Evolutionary conservation across 306 rosid species (phyloP).

Genomic region (Sesbania bispinosa): DNA sequence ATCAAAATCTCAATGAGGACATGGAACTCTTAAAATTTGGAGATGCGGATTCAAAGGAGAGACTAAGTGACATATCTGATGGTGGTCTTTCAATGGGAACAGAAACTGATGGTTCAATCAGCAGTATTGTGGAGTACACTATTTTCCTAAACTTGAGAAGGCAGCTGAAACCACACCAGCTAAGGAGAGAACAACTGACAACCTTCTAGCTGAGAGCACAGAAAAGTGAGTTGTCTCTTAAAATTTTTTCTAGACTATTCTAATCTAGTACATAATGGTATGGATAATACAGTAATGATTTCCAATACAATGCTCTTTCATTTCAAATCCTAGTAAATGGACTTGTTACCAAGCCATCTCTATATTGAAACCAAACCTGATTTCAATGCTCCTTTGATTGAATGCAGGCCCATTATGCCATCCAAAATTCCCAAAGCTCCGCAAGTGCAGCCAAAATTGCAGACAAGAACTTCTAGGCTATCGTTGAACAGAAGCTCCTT

Average conservation of each 20-base stretch:
- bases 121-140: no score
- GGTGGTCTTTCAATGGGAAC: no score
- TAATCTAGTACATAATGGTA: background rate
- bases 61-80: no score
- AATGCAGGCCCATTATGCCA: slow-evolving; percentile 42
- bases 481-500: no score
- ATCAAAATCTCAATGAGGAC: slow-evolving; percentile 55
- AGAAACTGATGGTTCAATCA: no score
- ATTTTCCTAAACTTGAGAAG: slow-evolving; percentile 67
- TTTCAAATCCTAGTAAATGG: background rate
- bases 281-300: background rate
- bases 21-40: slow-evolving; percentile 76
- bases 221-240: slow-evolving; percentile 42
- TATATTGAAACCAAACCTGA: background rate
- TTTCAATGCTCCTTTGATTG: slow-evolving; percentile 19
- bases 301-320: slow-evolving; percentile 3
- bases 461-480: no score
- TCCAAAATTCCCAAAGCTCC: slow-evolving; percentile 55
- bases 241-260: background rate
- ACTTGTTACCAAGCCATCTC: no score
- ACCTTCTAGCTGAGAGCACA: slow-evolving; percentile 25
- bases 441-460: no score
- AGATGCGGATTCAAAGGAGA: slow-evolving; percentile 81
- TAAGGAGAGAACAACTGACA: slow-evolving; percentile 22
- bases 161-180: slow-evolving; percentile 35